Evolutionary conservation across 345 rosid species (phyloP), one percentile per base, ranked within the genome.

Genomic region (Dipteronia dyeriana): DNA sequence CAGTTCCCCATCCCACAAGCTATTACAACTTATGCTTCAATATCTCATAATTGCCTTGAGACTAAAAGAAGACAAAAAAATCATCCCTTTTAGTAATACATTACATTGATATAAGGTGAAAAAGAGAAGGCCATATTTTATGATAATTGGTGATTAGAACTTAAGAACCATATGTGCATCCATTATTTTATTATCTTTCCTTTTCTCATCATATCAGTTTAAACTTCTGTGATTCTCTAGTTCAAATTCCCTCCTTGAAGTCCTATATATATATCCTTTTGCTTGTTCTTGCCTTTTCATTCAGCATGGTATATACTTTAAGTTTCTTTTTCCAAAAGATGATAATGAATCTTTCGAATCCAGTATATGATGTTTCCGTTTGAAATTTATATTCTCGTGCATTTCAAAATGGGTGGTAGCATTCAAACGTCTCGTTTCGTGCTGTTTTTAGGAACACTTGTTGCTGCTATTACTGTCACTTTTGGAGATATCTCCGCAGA

Each of bases 401-500:
- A 41, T 41, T 41, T 41, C 45, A 41, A 41, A 41, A 41, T 41
- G 45, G 45, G 45, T 41, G 38, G 38, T 34, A 34, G 38, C 38
- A 34, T 34, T 34, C 82, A 66, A 59, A 74, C 75, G 64, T 74
- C 82, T 73, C 76, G 59, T 74, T 65, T 82, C 16, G 6, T 87
- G 51, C 79, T 89, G 60, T 60, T 82, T 70, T 70, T 81, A 41
- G 29, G 63, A 8, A 16, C 78, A 62, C 53, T 84, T 31, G 62
- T n/a, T 77, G 60, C 80, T 70, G 68, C 76, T 79, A 31, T 79
- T 75, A 66, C 75, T 26, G 62, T 71, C 68, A n/a, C 76, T 72
- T 61, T n/a, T 23, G 87, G 84, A 61, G 82, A 85, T 66, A 69
- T 69, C 75, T 67, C 84, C 22, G 17, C 84, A 19, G 86, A 88